These are phyloP conservation scores for Petrea volubilis DNA, from an alignment of 257 asterid genomes.

Conservation along the genomic window DNA sequence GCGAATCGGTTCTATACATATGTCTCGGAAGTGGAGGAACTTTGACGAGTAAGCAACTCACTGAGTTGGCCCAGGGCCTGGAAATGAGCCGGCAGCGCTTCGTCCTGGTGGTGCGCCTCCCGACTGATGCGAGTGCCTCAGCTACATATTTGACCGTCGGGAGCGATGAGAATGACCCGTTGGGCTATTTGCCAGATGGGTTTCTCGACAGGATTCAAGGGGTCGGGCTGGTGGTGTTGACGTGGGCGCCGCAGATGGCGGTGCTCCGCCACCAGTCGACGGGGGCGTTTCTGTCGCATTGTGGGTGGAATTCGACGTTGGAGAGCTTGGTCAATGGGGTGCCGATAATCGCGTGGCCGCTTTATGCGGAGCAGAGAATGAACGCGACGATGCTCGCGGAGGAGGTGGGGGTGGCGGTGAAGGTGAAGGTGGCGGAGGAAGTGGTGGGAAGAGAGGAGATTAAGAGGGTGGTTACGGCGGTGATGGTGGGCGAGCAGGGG, in stretches of 20 bases:
- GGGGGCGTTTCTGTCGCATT: constrained; percentile 43
- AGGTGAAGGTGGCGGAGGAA: constrained; percentile 1
- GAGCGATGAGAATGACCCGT: constrained; percentile 18
- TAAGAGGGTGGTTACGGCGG: constrained; percentile 34
- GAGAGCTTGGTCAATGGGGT: constrained; percentile 45
- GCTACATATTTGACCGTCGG: constrained; percentile 32
- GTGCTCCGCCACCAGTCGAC: constrained; percentile 40
- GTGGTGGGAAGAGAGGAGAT: constrained; percentile 34
- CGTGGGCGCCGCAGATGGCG: constrained; percentile 47
- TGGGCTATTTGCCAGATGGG: constrained; percentile 34
- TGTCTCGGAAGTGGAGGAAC: constrained; percentile 55
- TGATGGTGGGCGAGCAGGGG: constrained; percentile 43
- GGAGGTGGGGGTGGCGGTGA: constrained; percentile 46
- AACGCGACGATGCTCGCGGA: constrained; percentile 39
- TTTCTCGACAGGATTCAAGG: constrained; percentile 23
- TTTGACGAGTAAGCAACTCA: constrained; percentile 36
- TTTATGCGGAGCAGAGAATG: constrained; percentile 54
- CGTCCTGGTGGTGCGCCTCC: constrained; percentile 42
- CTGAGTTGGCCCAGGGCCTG: constrained; percentile 45
- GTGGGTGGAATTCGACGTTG: constrained; percentile 57
- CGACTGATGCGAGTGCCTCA: constrained; percentile 23
- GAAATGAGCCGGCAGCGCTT: constrained; percentile 48
- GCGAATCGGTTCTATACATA: constrained; percentile 42
- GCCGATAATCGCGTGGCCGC: constrained; percentile 60
- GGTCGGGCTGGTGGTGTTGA: constrained; percentile 33